Evolutionary conservation across 176 grass and related monocot species (phyloP), one percentile per base, ranked within the genome.

Genomic region (Zea luxurians): DNA sequence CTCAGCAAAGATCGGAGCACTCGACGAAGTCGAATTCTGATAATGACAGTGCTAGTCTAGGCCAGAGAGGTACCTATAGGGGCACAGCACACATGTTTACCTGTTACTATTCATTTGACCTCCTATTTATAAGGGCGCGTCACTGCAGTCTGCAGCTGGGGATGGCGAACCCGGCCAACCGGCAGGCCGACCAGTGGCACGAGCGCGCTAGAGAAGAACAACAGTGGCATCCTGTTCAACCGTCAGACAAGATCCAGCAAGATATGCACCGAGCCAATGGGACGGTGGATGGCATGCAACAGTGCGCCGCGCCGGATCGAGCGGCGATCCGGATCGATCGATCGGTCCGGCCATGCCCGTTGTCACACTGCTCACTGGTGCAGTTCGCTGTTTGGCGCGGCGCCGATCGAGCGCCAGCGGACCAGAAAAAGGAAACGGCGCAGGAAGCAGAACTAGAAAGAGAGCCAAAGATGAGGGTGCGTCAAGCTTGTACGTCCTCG

Each of bases 381-480:
- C 70, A 47, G 55, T 5, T 13, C 3, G 2, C 3, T 27, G 27
- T 27, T 27, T 27, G 27, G 53, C 21, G 42, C 59, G 38, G 60
- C 10, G 48, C 4, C 45, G 80, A 84, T 67, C 36, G 48, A 35
- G 73, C 73, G 61, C 11, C 5, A 9, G 8, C 16, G 20, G 48
- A 20, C 71, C 71, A 77, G 40, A 71, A 76, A 86, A 70, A 66
- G 71, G 34, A 84, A 21, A 64, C 27, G 48, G 42, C 65, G 50
- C 61, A 79, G 16, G 81, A 69, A 88, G 62, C 55, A 70, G 70
- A 84, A 84, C 27, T 34, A 80, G 63, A 54, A 79, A 48, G 47
- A 78, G 58, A 57, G 5, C 41, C 50, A 43, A 35, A 50, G 61
- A 17, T n/a, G 72, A 34, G 36, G 27, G 68, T n/a, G 37, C 27